A percentile compares a stretch with the other conserved stretches of the same genome.
These are phyloP conservation scores for Penicillium taxi DNA, from an alignment of 495 filamentous ascomycete genomes.

Conservation along the genomic window DNA sequence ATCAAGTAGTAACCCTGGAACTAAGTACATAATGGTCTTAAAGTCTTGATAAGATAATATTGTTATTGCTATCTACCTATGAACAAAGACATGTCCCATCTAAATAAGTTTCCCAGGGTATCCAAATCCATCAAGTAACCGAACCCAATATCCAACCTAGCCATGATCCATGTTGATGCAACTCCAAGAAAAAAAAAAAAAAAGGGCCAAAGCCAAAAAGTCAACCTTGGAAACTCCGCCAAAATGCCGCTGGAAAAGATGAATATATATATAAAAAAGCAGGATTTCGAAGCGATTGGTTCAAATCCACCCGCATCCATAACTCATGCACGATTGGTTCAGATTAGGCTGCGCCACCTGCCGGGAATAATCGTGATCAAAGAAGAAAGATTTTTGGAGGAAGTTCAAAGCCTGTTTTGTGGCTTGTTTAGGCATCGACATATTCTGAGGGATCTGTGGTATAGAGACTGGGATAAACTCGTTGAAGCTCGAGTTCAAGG, in stretches of 20 bases:
- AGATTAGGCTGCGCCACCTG: constrained; percentile 23
- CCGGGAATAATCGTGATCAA: constrained; percentile 35
- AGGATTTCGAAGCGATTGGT: constrained; percentile 1
- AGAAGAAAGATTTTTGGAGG: constrained; percentile 42
- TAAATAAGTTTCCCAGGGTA: constrained; percentile 35
- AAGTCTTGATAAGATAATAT: too few relatives aligned
- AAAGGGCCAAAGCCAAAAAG: too few relatives aligned
- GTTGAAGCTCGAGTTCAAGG: constrained; percentile 8
- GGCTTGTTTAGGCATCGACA: constrained; percentile 19
- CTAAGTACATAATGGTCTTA: too few relatives aligned
- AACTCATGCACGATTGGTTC: constrained; percentile 32
- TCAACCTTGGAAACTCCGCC: too few relatives aligned
- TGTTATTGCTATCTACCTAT: too few relatives aligned
- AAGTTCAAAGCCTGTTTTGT: constrained; percentile 28
- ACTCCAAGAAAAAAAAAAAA: constrained; percentile 15
- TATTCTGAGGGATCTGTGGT: constrained; percentile 8
- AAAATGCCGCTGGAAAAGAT: constrained; percentile 30
- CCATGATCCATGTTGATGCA: constrained; percentile 11
- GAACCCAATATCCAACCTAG: constrained; percentile 7
- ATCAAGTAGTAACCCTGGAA: too few relatives aligned
- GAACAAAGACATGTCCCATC: too few relatives aligned
- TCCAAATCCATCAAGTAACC: constrained; percentile 11
- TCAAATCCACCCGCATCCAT: constrained; percentile 39
- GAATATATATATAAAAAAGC: constrained; percentile 10
- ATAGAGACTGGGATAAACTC: neutral